Percentiles rank a stretch among this genome's conserved stretches.
These are phyloP conservation scores for Leccinum subgranulosum DNA, from an alignment of 768 basidiomycete genomes.

Conservation along the genomic window DNA sequence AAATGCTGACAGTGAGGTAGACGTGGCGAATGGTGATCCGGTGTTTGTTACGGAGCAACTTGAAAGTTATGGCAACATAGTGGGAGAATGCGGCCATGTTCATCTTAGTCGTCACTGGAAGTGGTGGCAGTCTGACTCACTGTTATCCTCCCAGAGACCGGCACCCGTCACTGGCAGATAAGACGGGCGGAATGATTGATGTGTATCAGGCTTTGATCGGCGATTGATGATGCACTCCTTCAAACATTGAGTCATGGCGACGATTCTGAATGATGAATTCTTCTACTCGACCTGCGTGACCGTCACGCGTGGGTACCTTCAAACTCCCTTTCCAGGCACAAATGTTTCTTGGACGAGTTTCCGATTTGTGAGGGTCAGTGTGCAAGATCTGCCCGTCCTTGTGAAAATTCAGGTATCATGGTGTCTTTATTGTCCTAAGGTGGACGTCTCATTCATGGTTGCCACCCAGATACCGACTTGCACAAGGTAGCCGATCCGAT, in stretches of 20 bases:
- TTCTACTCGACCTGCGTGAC: no score
- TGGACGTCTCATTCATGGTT: neutral
- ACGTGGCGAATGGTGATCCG: constrained; percentile 17
- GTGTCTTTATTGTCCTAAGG: no score
- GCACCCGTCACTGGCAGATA: no score
- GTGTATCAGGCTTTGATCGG: neutral
- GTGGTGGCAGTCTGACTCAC: neutral
- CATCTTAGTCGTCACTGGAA: no score
- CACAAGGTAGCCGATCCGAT: constrained; percentile 43
- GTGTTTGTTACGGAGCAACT: neutral
- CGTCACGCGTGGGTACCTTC: no score
- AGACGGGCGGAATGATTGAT: no score
- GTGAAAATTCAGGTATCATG: constrained; percentile 45
- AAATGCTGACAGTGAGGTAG: constrained; percentile 12
- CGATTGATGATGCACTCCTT: no score
- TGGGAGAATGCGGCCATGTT: neutral
- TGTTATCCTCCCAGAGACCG: neutral
- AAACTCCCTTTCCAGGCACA: no score
- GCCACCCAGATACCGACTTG: constrained; percentile 47
- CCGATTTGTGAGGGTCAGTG: constrained; percentile 56
- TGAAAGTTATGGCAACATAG: neutral
- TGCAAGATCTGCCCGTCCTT: constrained; percentile 55
- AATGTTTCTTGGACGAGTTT: constrained; percentile 54
- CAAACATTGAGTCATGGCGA: no score
- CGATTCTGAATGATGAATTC: no score